Conservation (phyloP, 2,329 filamentous ascomycete species). For the Pseudogymnoascus sp. region DNA sequence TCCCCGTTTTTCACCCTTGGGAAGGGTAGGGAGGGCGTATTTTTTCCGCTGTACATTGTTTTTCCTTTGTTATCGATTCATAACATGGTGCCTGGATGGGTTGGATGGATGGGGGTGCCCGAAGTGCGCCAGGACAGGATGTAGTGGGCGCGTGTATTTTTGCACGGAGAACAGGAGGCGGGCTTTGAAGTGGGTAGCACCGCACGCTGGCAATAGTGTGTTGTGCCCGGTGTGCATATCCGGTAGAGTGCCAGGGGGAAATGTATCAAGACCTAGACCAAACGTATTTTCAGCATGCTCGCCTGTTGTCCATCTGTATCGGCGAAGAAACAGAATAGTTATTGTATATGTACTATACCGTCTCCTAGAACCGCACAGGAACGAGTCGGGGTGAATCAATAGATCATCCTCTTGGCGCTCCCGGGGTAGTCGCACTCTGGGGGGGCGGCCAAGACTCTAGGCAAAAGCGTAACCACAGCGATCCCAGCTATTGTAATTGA, state of each 20-base stretch:
- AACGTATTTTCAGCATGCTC: not conserved
- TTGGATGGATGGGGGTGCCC: not conserved
- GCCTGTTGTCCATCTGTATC: not conserved
- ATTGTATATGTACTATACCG: not conserved
- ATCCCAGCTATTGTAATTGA: too few species aligned
- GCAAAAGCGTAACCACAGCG: too few species aligned
- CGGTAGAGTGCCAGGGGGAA: not conserved
- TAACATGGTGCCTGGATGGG: not conserved
- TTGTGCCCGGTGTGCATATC: not conserved
- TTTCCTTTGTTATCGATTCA: not conserved
- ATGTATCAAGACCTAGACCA: slow-evolving; percentile 2
- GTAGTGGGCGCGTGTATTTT: not conserved
- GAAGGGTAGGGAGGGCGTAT: not conserved
- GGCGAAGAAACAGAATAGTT: not conserved
- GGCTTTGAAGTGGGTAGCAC: not conserved
- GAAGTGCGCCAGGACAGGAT: not conserved
- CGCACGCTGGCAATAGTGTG: not conserved
- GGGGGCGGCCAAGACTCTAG: too few species aligned
- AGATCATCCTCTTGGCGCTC: too few species aligned
- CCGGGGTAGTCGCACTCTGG: too few species aligned
- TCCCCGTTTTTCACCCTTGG: not conserved
- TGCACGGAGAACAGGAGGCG: not conserved
- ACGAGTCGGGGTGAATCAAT: too few species aligned
- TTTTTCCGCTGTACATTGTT: not conserved
- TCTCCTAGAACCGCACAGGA: too few species aligned